Conservation (phyloP, 192 early-diverging fungal genomes). For the Phlyctochytrium planicorne region DNA sequence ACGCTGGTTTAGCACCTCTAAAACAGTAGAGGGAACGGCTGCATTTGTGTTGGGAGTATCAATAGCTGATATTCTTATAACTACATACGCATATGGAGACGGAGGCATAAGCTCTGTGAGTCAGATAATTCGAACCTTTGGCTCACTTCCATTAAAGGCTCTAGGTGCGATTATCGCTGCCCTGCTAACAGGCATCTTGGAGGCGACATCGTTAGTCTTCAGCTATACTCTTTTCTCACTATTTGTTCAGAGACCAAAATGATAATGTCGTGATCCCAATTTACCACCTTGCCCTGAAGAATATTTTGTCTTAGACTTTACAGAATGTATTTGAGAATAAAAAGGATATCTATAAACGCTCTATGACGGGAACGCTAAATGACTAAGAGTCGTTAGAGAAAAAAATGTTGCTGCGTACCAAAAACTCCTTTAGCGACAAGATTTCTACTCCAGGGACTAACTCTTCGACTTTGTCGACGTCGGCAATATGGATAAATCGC, state of each 20-base stretch:
- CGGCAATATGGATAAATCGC: too few species aligned
- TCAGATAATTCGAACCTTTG: neutral
- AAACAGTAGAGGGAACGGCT: conserved; percentile 84
- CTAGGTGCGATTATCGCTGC: neutral
- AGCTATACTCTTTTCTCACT: neutral
- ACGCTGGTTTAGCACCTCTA: conserved; percentile 73
- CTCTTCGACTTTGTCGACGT: too few species aligned
- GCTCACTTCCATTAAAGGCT: conserved; percentile 15
- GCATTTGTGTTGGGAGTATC: conserved; percentile 75
- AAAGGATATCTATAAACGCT: too few species aligned
- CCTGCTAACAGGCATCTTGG: conserved; percentile 8
- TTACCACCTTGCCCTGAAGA: neutral
- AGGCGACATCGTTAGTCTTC: conserved; percentile 30
- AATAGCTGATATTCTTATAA: conserved; percentile 8
- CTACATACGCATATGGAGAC: neutral
- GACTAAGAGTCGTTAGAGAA: too few species aligned
- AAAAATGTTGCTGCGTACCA: too few species aligned
- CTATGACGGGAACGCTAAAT: too few species aligned
- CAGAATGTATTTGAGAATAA: too few species aligned
- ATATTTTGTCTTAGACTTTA: neutral
- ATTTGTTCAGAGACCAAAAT: conserved; percentile 70
- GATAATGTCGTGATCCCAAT: conserved; percentile 89
- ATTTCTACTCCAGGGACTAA: too few species aligned
- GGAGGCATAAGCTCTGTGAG: neutral
- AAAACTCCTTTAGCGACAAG: too few species aligned